Base-by-base conservation (phyloP, 2,329 filamentous ascomycete genomes). In the Escovopsis sp. region DNA sequence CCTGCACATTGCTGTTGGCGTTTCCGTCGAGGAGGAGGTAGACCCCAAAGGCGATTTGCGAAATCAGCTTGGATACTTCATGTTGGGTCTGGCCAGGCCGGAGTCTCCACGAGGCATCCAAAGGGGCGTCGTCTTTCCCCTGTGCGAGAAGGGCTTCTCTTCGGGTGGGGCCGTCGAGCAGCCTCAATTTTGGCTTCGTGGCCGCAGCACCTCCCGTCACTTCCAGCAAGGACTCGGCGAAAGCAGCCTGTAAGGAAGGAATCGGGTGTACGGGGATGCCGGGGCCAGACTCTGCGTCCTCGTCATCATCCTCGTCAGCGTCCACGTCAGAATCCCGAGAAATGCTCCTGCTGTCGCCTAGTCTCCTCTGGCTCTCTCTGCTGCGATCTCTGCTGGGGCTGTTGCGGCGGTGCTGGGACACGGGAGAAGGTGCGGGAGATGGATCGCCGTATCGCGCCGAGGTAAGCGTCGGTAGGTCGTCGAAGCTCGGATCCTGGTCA, bases 11-110 rank as follows among this genome's bases (percentile, higher is more conserved):
- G 51, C 85, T 93, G 61, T 89, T 94, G 42, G 91, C 88, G 59
- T 93, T 76, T 47, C 80, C 79, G 54, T 88, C 80, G 43, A 93
- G 76, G 44, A 96, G 65, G 37, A 96, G 69, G 59, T 95, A 88
- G 33, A 96, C 80, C 18, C 91, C 89, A 59, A 96, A 96, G 2
- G 86, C 82, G 51, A 96, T 88, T 61, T 96, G 89, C 12, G 89
- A 80, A 56, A 93, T 75, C 39, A 95, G 75, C 64, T 95, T 95
- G 68, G 82, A 81, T 46, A 96, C 67, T 48, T 93, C 86, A 57
- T 96, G 91, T 55, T 86, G 82, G 54, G 77, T 75, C 57, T 91
- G 85, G 36, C 77, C 78, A 0, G 78, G 72, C 42, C 80, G 77
- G 58, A 83, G 80, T 45, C 81, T 77, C 86, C 88, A 94, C 56